Evolutionary conservation across 1,139 yeast species (phyloP), one percentile per base, ranked within the genome.

Genomic region (Casaregolazyma suthepensis): DNA sequence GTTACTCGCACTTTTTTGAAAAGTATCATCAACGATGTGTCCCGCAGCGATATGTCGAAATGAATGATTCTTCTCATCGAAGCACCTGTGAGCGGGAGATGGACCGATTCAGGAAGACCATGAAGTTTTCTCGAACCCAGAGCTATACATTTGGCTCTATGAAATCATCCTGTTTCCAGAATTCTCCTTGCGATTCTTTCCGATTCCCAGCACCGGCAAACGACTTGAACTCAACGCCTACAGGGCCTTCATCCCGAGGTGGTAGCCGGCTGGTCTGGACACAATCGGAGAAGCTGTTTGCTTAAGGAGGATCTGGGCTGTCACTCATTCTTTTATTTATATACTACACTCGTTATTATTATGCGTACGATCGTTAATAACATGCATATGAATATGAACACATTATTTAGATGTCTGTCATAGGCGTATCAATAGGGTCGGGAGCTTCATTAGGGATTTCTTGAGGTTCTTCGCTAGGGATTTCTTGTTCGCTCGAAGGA

Each of bases 1-100:
- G 99, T 6, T 93, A 93, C 74, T 83, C 85, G 65, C 75, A 75
- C 44, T 93, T 91, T 65, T 91, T 76, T 69, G 82, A 83, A 48
- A 70, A 71, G 45, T 79, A 74, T 65, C 73, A 75, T 54, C 65
- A 68, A 19, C 73, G 80, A 49, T 89, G 96, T 66, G 74, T 67
- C 56, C 96, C 96, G 1, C 86, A 80, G 62, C 82, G 80, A 54
- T 91, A 93, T 66, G 82, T 90, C 52, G 94, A 84, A 62, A 93
- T 93, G 99, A 83, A 86, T 63, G 91, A 91, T 64, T 76, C 79
- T 38, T 80, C 81, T 59, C 86, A 83, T 68, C 77, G 79, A 59
- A 75, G 75, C 46, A 74, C 80, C 43, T 85, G 96, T 66, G 95
- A 88, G 65, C 74, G 76, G 15, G 91, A 87, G 61, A 72, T 93